Percentiles rank a stretch among this genome's conserved stretches.
Conservation (phyloP, 805 yeast genomes). For the Kodamaea sagamina region DNA sequence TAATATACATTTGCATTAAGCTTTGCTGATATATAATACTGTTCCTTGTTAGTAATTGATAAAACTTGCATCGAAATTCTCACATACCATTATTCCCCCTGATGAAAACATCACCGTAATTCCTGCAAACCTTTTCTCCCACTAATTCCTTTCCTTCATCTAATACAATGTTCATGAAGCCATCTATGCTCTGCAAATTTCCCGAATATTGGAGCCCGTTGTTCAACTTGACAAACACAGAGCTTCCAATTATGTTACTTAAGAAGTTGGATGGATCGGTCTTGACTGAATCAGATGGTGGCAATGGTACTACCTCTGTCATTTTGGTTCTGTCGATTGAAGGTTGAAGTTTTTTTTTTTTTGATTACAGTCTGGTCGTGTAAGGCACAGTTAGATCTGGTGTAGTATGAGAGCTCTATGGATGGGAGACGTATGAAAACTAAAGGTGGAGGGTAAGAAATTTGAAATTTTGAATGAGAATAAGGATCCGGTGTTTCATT, state of each 20-base stretch:
- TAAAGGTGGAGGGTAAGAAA: too few relatives aligned
- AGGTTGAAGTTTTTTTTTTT: conserved; percentile 3
- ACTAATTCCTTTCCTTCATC: conserved; percentile 72
- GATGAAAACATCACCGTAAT: conserved; percentile 77
- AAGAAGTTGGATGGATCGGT: conserved; percentile 78
- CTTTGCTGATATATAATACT: conserved; percentile 47
- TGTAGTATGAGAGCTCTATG: neutral
- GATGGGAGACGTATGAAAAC: too few relatives aligned
- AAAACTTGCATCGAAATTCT: neutral
- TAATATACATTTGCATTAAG: conserved; percentile 18
- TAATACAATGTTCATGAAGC: conserved; percentile 92
- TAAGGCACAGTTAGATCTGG: neutral
- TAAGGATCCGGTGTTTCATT: too few relatives aligned
- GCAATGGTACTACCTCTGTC: conserved; percentile 10
- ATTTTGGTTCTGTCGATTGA: conserved; percentile 5
- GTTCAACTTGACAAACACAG: conserved; percentile 79
- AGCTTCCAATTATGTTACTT: conserved; percentile 72
- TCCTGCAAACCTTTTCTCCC: conserved; percentile 47
- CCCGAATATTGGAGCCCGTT: conserved; percentile 81
- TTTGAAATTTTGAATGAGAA: too few relatives aligned
- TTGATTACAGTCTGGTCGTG: conserved; percentile 4
- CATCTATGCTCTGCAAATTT: conserved; percentile 84
- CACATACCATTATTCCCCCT: conserved; percentile 83
- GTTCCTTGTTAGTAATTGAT: conserved; percentile 27
- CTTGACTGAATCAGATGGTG: conserved; percentile 18